These are phyloP conservation scores for Geranomyces michiganensis DNA, from an alignment of 192 early-diverging fungal species.

Conservation along the genomic window DNA sequence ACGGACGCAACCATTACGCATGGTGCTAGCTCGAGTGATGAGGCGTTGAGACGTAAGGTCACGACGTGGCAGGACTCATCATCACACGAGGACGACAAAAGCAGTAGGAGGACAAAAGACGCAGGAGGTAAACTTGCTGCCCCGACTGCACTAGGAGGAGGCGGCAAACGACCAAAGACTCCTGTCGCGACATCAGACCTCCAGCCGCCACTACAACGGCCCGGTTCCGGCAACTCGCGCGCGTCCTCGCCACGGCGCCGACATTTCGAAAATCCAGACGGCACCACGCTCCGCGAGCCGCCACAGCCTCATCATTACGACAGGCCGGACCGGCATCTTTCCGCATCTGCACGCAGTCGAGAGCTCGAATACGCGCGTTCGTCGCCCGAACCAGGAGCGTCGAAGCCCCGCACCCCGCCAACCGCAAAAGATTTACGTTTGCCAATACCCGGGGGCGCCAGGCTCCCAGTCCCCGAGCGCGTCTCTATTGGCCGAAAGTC, in stretches of 20 bases:
- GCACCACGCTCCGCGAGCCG: slow-evolving; percentile 19
- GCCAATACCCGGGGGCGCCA: neutral
- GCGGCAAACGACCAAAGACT: neutral
- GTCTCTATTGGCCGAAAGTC: neutral
- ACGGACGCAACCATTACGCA: neutral
- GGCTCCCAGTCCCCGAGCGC: neutral
- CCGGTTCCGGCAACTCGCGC: neutral
- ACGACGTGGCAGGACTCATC: slow-evolving; percentile 17
- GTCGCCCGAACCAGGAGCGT: neutral
- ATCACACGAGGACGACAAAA: neutral
- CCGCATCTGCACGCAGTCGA: slow-evolving; percentile 8
- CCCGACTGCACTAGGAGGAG: neutral
- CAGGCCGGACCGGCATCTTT: slow-evolving; percentile 42
- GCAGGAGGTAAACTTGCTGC: neutral
- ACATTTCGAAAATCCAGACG: slow-evolving; percentile 16
- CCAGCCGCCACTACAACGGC: neutral
- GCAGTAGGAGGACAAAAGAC: neutral
- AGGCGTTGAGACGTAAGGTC: neutral
- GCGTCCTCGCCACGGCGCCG: slow-evolving; percentile 11
- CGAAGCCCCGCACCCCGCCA: neutral
- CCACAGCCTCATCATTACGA: slow-evolving; percentile 42
- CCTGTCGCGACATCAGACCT: neutral
- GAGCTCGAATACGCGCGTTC: neutral
- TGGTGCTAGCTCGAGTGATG: neutral
- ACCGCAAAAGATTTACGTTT: neutral